Evolutionary conservation across 2,329 filamentous ascomycete genomes (phyloP).

Genomic region (Neonectria punicea): DNA sequence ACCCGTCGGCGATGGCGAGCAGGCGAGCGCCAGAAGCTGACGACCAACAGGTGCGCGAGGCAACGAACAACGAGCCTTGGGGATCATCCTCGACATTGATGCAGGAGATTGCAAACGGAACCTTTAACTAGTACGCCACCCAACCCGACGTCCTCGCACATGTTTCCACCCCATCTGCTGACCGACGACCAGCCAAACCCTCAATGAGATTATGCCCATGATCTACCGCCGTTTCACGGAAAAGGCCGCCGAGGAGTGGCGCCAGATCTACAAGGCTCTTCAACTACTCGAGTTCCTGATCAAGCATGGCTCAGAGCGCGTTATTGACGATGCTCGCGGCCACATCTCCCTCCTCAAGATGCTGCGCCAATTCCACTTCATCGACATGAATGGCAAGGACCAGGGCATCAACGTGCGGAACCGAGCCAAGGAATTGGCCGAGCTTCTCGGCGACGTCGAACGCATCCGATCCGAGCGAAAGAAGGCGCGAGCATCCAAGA

Average conservation of each 20-base stretch:
- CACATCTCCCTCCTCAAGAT: slow-evolving; percentile 97
- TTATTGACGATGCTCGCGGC: slow-evolving; percentile 95
- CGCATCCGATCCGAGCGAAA: slow-evolving; percentile 84
- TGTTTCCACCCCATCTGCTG: slow-evolving; percentile 23
- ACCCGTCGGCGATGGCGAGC: slow-evolving; percentile 13
- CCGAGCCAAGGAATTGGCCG: slow-evolving; percentile 92
- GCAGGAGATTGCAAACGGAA: slow-evolving; percentile 98
- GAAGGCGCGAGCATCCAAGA: slow-evolving; percentile 89
- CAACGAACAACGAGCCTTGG: slow-evolving; percentile 99
- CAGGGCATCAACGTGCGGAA: slow-evolving; percentile 98
- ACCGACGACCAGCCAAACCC: slow-evolving; percentile 75
- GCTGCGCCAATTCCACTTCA: slow-evolving; percentile 98
- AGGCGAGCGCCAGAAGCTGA: slow-evolving; percentile 27
- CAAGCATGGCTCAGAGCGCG: slow-evolving; percentile 97
- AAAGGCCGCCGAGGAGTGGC: slow-evolving; percentile 97
- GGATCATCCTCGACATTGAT: slow-evolving; percentile 84
- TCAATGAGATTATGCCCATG: slow-evolving; percentile 99
- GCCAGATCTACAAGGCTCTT: slow-evolving; percentile 98
- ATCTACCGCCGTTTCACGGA: slow-evolving; percentile 99
- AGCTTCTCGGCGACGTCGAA: slow-evolving; percentile 93
- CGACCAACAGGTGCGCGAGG: slow-evolving; percentile 81
- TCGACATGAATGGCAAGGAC: slow-evolving; percentile 96
- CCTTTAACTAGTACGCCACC: slow-evolving; percentile 89
- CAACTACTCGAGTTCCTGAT: slow-evolving; percentile 97
- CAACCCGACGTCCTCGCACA: neutral